Evolutionary conservation across 352 stramenopile genomes (phyloP).

Genomic region (Phytophthora rubi): DNA sequence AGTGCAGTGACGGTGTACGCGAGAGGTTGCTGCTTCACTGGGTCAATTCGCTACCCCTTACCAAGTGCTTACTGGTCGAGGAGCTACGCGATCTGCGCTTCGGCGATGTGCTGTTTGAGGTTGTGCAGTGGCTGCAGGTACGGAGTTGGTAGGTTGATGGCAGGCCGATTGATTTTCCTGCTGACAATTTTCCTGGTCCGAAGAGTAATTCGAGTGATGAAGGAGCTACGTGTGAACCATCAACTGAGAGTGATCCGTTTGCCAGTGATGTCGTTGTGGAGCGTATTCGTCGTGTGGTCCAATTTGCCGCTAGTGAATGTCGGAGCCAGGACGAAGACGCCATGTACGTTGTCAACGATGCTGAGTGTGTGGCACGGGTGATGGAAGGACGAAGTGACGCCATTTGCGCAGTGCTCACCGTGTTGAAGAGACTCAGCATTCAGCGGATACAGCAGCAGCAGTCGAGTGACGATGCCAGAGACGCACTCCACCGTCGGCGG

Average conservation of each 20-base stretch:
- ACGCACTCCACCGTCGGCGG: not conserved
- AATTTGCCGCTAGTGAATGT: slow-evolving; percentile 49
- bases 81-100: slow-evolving; percentile 60
- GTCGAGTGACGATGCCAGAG: slow-evolving; percentile 2
- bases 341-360: slow-evolving; percentile 59
- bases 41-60: slow-evolving; percentile 74
- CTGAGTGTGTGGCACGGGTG: slow-evolving; percentile 44
- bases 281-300: slow-evolving; percentile 43
- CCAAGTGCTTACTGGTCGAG: slow-evolving; percentile 67
- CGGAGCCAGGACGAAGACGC: slow-evolving; percentile 48
- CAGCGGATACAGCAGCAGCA: slow-evolving; percentile 2
- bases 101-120: slow-evolving; percentile 60
- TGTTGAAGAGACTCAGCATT: slow-evolving; percentile 48
- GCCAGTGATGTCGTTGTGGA: slow-evolving; percentile 1
- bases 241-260: slow-evolving; percentile 7
- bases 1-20: slow-evolving; percentile 5
- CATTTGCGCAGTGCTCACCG: slow-evolving; percentile 54
- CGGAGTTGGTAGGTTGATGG: not conserved
- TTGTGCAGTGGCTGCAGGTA: slow-evolving; percentile 49
- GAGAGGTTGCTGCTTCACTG: slow-evolving; percentile 68
- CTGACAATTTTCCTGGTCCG: not conserved
- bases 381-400: slow-evolving; percentile 39
- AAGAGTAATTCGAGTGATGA: slow-evolving; percentile 10
- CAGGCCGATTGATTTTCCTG: not conserved
- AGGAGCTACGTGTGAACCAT: not conserved